Conservation (phyloP, 2,329 filamentous ascomycete genomes). For the Xylaria sp. region DNA sequence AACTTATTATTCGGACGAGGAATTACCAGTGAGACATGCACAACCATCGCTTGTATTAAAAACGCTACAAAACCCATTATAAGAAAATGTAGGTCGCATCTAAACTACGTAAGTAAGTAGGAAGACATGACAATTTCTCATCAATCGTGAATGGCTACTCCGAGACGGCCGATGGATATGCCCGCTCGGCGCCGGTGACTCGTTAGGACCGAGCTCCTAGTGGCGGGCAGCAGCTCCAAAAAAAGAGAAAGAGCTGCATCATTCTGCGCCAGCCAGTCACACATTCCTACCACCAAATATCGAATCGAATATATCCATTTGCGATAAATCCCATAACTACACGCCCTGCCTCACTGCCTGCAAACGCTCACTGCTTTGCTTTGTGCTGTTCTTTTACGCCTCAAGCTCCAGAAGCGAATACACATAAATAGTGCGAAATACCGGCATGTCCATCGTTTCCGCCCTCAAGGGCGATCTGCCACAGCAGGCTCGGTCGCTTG, state of each 20-base stretch:
- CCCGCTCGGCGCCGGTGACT: slow-evolving; percentile 44
- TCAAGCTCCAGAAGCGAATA: not conserved
- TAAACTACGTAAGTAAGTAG: not conserved
- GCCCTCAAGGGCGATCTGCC: slow-evolving; percentile 65
- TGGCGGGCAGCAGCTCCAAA: slow-evolving; percentile 25
- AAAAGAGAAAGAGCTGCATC: slow-evolving; percentile 30
- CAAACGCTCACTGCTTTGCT: not conserved
- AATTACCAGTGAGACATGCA: not conserved
- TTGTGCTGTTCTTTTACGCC: slow-evolving; percentile 3
- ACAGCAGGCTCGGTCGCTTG: slow-evolving; percentile 67
- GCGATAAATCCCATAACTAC: slow-evolving; percentile 6
- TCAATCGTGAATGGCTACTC: not conserved
- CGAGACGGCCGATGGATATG: slow-evolving; percentile 31
- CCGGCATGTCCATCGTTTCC: slow-evolving; percentile 49
- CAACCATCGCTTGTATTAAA: not conserved
- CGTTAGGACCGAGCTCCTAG: slow-evolving; percentile 40
- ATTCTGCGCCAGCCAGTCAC: slow-evolving; percentile 31
- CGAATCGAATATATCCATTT: not conserved
- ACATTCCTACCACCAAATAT: not conserved
- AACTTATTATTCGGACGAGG: not conserved
- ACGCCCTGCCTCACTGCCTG: not conserved
- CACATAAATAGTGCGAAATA: not conserved
- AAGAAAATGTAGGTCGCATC: not conserved
- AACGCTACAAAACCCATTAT: not conserved
- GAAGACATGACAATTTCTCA: not conserved